These are phyloP conservation scores for Mastigamoeba balamuthi DNA, from an alignment of 78 protist species.

Conservation along the genomic window DNA sequence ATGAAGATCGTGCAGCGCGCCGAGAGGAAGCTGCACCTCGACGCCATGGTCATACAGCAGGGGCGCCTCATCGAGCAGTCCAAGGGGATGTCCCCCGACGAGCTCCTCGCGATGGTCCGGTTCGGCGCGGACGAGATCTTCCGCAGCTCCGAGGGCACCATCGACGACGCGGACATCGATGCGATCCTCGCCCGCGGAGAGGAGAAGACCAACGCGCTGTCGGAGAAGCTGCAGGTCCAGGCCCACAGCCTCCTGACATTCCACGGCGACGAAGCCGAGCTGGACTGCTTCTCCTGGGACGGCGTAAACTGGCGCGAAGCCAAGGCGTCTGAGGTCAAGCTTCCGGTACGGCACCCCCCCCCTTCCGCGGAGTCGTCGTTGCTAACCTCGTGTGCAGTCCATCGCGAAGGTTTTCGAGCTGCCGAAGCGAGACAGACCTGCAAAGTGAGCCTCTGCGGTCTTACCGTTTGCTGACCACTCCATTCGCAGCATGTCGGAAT, in stretches of 20 bases:
- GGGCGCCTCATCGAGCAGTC: constrained; percentile 59
- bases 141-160: constrained; percentile 14
- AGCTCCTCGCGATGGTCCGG: constrained; percentile 69
- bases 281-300: neutral
- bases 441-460: neutral
- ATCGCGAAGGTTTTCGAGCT: too few relatives aligned
- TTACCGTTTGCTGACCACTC: too few relatives aligned
- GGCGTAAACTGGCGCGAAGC: too few relatives aligned
- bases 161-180: constrained; percentile 65
- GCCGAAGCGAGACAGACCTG: neutral
- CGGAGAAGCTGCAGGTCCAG: constrained; percentile 4
- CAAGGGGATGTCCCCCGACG: constrained; percentile 57
- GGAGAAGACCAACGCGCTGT: constrained; percentile 26
- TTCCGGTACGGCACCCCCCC: neutral
- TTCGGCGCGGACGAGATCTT: constrained; percentile 89
- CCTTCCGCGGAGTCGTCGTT: neutral
- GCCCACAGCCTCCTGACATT: constrained; percentile 14
- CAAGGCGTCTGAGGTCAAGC: neutral
- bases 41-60: constrained; percentile 93
- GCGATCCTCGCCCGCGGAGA: constrained; percentile 56
- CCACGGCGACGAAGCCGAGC: constrained; percentile 15
- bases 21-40: constrained; percentile 85
- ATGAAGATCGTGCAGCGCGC: constrained; percentile 92
- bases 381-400: too few relatives aligned
- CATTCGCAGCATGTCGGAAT: too few relatives aligned